phyloP scores from a whole-genome alignment of 257 asterid genomes.

The Gentiana straminea region DNA sequence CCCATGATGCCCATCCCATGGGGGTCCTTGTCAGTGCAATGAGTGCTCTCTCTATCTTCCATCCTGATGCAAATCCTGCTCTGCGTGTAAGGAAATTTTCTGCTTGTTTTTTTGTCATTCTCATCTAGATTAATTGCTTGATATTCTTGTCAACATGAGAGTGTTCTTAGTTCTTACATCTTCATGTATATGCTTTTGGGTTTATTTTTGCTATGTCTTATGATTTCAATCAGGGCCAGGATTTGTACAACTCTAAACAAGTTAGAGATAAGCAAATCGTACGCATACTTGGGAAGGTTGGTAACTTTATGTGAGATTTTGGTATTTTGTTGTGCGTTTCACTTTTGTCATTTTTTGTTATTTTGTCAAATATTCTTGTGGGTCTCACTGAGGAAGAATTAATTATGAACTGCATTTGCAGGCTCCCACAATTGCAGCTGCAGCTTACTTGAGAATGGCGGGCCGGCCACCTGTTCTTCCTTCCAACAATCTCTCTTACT shows the following conservation, averaged over 20 bases:
- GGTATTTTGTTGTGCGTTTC: neutral
- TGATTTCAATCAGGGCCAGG: constrained; percentile 51
- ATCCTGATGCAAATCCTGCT: constrained; percentile 99
- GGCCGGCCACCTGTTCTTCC: constrained; percentile 99
- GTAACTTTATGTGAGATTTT: constrained; percentile 15
- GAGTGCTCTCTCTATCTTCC: constrained; percentile 93
- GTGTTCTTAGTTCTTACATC: too few relatives aligned
- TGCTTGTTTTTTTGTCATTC: neutral
- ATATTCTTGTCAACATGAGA: too few relatives aligned
- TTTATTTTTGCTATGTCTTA: neutral
- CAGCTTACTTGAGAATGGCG: constrained; percentile 96
- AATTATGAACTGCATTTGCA: constrained; percentile 24
- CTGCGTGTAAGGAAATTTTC: constrained; percentile 54
- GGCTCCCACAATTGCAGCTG: constrained; percentile 99
- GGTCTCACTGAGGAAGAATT: neutral
- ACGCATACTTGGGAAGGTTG: constrained; percentile 94
- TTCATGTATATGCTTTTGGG: neutral
- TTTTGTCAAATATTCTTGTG: neutral
- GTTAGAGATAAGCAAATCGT: constrained; percentile 90
- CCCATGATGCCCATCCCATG: constrained; percentile 99
- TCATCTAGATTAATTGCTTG: too few relatives aligned
- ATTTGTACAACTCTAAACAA: constrained; percentile 75
- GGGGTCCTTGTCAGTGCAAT: constrained; percentile 97
- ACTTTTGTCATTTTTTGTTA: too few relatives aligned
- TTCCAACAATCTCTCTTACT: constrained; percentile 81